Conservation (phyloP, 805 yeast species). For the Lachancea kluyveri region DNA sequence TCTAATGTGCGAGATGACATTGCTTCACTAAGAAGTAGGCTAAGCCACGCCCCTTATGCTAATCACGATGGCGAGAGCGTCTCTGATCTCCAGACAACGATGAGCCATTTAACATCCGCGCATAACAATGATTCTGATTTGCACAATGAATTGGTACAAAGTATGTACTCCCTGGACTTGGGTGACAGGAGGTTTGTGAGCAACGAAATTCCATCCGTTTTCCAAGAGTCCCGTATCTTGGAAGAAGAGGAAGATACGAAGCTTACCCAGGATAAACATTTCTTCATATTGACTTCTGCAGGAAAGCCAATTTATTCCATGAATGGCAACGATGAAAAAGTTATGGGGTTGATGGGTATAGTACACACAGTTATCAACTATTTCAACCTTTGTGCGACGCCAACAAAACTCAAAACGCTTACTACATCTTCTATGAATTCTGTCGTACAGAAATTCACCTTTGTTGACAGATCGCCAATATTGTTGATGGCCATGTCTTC, state of each 20-base stretch:
- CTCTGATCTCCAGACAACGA: conserved; percentile 6
- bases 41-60: no score
- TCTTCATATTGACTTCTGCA: conserved; percentile 72
- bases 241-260: background rate
- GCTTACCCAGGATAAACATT: conserved; percentile 46
- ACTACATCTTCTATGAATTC: conserved; percentile 2
- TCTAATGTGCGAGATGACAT: no score
- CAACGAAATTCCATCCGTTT: conserved; percentile 26
- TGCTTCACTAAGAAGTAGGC: no score
- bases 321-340: conserved; percentile 62
- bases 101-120: conserved; percentile 3
- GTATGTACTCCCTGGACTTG: conserved; percentile 6
- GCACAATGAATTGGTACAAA: conserved; percentile 7
- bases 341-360: conserved; percentile 70
- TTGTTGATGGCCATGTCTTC: conserved; percentile 64
- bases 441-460: conserved; percentile 37
- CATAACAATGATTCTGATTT: conserved; percentile 6
- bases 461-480: conserved; percentile 61
- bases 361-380: conserved; percentile 73
- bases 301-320: conserved; percentile 84
- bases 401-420: conserved; percentile 33
- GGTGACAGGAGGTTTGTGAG: conserved; percentile 16
- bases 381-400: conserved; percentile 53
- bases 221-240: conserved; percentile 5
- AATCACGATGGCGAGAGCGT: no score